phyloP scores from a whole-genome alignment of 257 asterid genomes.

The Cordia subcordata region DNA sequence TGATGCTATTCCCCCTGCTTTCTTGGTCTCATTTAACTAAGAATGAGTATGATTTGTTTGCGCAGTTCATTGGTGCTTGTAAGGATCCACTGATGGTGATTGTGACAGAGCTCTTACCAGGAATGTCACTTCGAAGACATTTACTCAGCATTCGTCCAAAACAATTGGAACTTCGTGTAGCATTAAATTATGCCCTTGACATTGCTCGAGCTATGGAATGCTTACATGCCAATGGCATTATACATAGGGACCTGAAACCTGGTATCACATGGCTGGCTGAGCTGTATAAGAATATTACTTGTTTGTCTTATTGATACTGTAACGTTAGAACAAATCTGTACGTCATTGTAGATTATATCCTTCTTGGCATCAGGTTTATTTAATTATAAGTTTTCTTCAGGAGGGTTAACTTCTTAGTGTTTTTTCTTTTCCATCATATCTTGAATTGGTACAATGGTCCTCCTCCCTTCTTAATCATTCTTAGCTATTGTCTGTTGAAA shows the following conservation, averaged over 20 bases:
- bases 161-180: conserved; percentile 67
- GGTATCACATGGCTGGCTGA: conserved; percentile 48
- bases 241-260: conserved; percentile 95
- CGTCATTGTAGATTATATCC: conserved; percentile 6
- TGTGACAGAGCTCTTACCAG: conserved; percentile 88
- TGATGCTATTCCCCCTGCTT: background rate
- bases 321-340: no score
- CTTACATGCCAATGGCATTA: conserved; percentile 89
- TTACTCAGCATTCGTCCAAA: conserved; percentile 76
- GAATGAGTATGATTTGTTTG: background rate
- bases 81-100: conserved; percentile 97
- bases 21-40: conserved; percentile 1
- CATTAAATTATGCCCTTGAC: conserved; percentile 77
- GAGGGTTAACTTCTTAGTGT: background rate
- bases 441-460: background rate
- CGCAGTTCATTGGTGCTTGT: conserved; percentile 98
- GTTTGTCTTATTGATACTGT: conserved; percentile 1
- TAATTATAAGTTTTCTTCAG: conserved; percentile 7
- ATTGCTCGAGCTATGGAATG: conserved; percentile 94
- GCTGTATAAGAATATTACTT: conserved; percentile 24
- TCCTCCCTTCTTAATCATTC: background rate
- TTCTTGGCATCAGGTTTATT: conserved; percentile 4
- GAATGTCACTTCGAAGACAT: conserved; percentile 92
- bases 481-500: background rate
- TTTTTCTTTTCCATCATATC: background rate